Base-by-base conservation (phyloP, 2,329 filamentous ascomycete species). In the Ophiobolus disseminans region DNA sequence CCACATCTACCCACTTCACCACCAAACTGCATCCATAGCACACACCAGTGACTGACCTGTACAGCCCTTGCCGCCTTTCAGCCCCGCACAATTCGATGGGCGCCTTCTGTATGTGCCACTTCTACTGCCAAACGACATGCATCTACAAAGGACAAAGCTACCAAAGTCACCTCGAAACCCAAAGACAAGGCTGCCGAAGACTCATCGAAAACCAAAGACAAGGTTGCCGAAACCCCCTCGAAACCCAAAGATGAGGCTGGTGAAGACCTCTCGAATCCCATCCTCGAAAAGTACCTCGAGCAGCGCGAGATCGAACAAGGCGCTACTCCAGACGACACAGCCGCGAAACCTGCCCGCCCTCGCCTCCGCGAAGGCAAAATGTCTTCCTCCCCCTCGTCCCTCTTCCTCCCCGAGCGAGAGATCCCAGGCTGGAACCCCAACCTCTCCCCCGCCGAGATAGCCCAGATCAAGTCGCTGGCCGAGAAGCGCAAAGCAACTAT, bases 281-380 rank as follows among this genome's bases (percentile, higher is more conserved):
- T 90, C 60, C 84, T 89, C 59, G 84, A 87, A 48, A 81, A 88
- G 43, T 81, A 75, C 59, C 69, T 80, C 34, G 28, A 48, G 37
- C 57, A 60, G 41, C 50, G 53, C 40, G 53, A 62, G 31, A 34
- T 40, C 13, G 45, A 55, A 14, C 34, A 49, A 23, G 40, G 38
- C 21, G 14, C 21, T 17, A 16, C 17, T 8, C 22, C 34, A 13
- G 21, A 31, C 19, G 32, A 40, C 9, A 36, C 37, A 11, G n/a
- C 10, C 28, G 22, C 25, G 43, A 42, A 45, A 14, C 25, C 49
- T 3, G 22, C 32, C 8, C 45, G 39, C 10, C 61, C 60, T 19
- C 40, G 39, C 11, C 49, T 53, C 20, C 53, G 48, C 26, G 44
- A 54, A n/a, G 65, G 63, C 44, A 48, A 34, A 34, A 48, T 64